These are phyloP conservation scores for Lepiota brunneoincarnata DNA, from an alignment of 768 basidiomycete genomes.

Conservation along the genomic window DNA sequence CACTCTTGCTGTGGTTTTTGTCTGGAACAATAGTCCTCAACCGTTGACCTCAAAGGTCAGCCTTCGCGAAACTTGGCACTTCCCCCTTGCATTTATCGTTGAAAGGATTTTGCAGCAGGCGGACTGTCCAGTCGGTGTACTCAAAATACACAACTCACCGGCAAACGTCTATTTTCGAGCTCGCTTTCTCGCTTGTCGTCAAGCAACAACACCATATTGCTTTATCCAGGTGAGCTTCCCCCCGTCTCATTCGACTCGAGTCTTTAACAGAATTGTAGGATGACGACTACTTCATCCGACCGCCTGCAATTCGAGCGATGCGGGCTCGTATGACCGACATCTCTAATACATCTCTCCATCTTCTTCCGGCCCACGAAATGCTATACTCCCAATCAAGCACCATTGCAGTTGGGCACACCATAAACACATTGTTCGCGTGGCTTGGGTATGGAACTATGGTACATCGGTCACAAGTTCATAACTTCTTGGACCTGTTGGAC, in stretches of 20 bases:
- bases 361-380: constrained; percentile 62
- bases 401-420: constrained; percentile 28
- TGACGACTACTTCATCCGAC: constrained; percentile 62
- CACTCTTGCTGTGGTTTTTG: constrained; percentile 44
- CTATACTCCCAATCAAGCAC: constrained; percentile 51
- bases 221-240: constrained; percentile 51
- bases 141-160: constrained; percentile 56
- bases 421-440: constrained; percentile 65
- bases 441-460: constrained; percentile 63
- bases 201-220: constrained; percentile 50
- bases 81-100: not conserved
- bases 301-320: constrained; percentile 55
- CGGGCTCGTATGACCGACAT: constrained; percentile 33
- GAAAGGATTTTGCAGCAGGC: constrained; percentile 40
- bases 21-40: constrained; percentile 64
- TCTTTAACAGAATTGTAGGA: constrained; percentile 37
- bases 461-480: constrained; percentile 34
- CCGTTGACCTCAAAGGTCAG: constrained; percentile 41
- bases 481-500: constrained; percentile 49
- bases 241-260: constrained; percentile 7
- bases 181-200: constrained; percentile 55
- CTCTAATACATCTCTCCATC: constrained; percentile 36
- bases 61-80: not conserved
- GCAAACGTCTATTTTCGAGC: constrained; percentile 61
- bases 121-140: constrained; percentile 39